Conservation (phyloP, 2,329 filamentous ascomycete genomes). For the Niveomyces coronatus region DNA sequence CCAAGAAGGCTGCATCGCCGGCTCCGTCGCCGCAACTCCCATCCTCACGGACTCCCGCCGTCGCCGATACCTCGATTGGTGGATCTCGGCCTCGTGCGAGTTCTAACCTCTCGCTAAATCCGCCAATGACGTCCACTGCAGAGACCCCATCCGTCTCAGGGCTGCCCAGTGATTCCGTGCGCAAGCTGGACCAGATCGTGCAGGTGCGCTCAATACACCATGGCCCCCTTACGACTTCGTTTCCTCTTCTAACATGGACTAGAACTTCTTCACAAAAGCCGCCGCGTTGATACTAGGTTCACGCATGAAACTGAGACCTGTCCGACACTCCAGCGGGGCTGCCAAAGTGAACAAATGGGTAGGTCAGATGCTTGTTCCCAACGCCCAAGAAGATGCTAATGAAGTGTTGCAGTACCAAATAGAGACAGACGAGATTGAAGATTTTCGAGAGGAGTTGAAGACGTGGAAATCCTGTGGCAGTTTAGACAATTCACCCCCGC, state of each 20-base stretch:
- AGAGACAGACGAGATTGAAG: constrained; percentile 84
- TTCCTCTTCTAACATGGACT: not conserved
- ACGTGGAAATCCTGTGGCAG: constrained; percentile 75
- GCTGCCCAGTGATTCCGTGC: constrained; percentile 55
- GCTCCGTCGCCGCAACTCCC: constrained; percentile 63
- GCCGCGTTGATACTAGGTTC: constrained; percentile 76
- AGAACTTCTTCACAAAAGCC: constrained; percentile 91
- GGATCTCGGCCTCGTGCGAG: constrained; percentile 30
- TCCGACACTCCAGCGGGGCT: constrained; percentile 26
- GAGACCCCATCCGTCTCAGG: constrained; percentile 32
- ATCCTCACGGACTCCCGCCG: constrained; percentile 31
- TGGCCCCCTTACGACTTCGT: not conserved
- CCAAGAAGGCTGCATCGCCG: constrained; percentile 57
- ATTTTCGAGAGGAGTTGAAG: constrained; percentile 69
- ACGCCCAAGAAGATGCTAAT: not conserved
- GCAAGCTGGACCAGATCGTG: constrained; percentile 86
- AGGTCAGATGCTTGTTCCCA: constrained; percentile 28
- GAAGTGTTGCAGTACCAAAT: constrained; percentile 69
- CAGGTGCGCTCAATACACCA: constrained; percentile 45
- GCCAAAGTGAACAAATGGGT: constrained; percentile 80
- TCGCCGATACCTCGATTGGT: constrained; percentile 15
- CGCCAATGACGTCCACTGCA: constrained; percentile 33
- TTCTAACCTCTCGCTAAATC: constrained; percentile 32
- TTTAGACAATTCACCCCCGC: constrained; percentile 65
- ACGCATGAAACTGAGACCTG: constrained; percentile 57